Evolutionary conservation across 2,329 filamentous ascomycete genomes (phyloP).

Genomic region (Hypoxylon sp.): DNA sequence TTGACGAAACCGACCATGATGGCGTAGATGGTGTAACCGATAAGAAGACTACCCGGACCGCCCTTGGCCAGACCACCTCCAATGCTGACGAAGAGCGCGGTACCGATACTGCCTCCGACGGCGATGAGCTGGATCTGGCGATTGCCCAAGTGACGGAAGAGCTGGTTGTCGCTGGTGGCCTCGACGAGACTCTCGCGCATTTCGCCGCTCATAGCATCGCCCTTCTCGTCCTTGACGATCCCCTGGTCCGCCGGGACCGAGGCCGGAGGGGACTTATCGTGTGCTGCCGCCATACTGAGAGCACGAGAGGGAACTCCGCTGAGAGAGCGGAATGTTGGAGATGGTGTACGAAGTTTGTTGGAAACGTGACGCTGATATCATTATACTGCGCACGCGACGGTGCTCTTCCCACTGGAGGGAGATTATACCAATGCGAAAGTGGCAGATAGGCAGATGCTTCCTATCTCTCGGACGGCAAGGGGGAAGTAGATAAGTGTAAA

Average conservation of each 20-base stretch:
- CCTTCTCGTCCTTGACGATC: constrained; percentile 33
- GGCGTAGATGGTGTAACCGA: constrained; percentile 65
- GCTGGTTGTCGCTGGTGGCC: constrained; percentile 39
- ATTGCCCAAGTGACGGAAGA: constrained; percentile 54
- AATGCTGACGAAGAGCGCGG: constrained; percentile 68
- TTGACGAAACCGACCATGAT: constrained; percentile 66
- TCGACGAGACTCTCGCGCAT: constrained; percentile 30
- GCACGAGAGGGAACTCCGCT: constrained; percentile 42
- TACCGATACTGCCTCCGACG: constrained; percentile 65
- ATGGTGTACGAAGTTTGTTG: constrained; percentile 35
- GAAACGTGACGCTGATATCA: constrained; percentile 34
- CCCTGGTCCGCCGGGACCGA: constrained; percentile 3
- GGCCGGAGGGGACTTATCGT: constrained; percentile 25
- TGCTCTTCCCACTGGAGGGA: constrained; percentile 16
- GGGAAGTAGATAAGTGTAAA: constrained; percentile 12
- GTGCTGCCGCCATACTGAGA: constrained; percentile 43
- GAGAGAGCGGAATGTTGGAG: constrained; percentile 42
- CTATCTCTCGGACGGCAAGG: neutral
- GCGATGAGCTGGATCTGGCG: constrained; percentile 65
- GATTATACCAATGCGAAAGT: neutral
- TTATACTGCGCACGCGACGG: constrained; percentile 39
- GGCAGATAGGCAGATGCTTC: neutral
- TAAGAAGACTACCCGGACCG: constrained; percentile 61
- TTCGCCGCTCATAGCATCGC: constrained; percentile 28
- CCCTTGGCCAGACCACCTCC: constrained; percentile 61